Conservation (phyloP, 2,329 filamentous ascomycete species). For the Cucurbitaria berberidis region DNA sequence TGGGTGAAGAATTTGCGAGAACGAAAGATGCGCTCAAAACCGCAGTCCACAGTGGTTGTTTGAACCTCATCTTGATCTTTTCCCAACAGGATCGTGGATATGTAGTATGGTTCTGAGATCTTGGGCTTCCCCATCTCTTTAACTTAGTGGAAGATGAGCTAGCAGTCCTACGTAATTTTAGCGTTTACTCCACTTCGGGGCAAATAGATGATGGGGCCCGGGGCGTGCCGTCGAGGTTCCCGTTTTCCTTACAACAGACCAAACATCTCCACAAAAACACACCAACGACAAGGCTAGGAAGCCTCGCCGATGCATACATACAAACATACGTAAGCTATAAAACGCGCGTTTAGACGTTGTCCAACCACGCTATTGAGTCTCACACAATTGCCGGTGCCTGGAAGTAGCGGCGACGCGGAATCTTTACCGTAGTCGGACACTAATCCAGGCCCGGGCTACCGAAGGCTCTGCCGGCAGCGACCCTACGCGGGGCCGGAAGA, state of each 20-base stretch:
- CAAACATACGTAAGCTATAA: neutral
- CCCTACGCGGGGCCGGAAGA: neutral
- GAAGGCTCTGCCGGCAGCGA: conserved; percentile 1
- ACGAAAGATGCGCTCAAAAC: conserved; percentile 16
- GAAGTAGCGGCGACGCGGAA: neutral
- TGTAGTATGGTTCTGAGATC: neutral
- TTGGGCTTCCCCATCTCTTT: neutral
- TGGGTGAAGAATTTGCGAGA: conserved; percentile 8
- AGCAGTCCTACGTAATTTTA: neutral
- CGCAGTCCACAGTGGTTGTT: conserved; percentile 15
- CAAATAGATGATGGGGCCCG: neutral
- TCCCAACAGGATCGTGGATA: neutral
- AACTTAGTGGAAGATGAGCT: neutral
- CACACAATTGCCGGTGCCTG: conserved; percentile 3
- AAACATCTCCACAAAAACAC: neutral
- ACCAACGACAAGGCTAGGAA: conserved; percentile 1
- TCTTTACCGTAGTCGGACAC: neutral
- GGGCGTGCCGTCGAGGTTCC: neutral
- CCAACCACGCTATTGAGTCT: neutral
- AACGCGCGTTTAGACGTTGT: neutral
- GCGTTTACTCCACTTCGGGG: neutral
- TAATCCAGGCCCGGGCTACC: conserved; percentile 1
- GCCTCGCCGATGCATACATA: conserved; percentile 2
- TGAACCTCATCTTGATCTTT: conserved; percentile 24
- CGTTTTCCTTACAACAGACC: neutral